Conservation (phyloP, 2,329 filamentous ascomycete species). For the Cytospora schulzeri region DNA sequence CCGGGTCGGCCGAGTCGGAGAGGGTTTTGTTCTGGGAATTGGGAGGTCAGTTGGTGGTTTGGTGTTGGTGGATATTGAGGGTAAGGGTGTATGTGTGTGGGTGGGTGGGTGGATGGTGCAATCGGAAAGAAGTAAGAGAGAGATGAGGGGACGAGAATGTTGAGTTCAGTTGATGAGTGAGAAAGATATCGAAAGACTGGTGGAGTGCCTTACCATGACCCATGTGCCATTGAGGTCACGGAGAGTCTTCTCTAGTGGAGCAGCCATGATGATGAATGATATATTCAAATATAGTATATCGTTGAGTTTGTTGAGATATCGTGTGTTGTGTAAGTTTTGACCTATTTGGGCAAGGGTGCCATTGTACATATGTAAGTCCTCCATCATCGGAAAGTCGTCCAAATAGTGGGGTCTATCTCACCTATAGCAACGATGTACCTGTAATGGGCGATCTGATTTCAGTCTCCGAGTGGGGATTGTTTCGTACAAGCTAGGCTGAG, state of each 20-base stretch:
- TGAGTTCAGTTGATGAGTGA: neutral
- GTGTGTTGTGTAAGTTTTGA: constrained; percentile 17
- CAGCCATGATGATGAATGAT: constrained; percentile 65
- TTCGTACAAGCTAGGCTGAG: neutral
- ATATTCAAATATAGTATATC: neutral
- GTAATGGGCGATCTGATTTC: neutral
- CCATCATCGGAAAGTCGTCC: neutral
- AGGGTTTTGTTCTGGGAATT: constrained; percentile 71
- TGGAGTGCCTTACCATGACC: constrained; percentile 61
- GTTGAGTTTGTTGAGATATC: neutral
- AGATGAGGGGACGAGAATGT: neutral
- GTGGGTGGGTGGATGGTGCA: neutral
- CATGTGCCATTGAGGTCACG: constrained; percentile 71
- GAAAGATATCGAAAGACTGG: neutral
- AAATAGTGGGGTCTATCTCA: neutral
- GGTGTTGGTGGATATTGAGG: constrained; percentile 6
- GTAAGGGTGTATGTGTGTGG: neutral
- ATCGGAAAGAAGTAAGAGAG: no score
- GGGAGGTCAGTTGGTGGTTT: constrained; percentile 5
- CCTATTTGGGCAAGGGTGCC: neutral
- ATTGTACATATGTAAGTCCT: neutral
- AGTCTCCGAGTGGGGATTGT: neutral
- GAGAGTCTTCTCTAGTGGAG: constrained; percentile 66
- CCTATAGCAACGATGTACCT: neutral
- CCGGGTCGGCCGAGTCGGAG: constrained; percentile 68